These are phyloP conservation scores for Solanum hybrid DNA, from an alignment of 305 asterid species.

Conservation along the genomic window DNA sequence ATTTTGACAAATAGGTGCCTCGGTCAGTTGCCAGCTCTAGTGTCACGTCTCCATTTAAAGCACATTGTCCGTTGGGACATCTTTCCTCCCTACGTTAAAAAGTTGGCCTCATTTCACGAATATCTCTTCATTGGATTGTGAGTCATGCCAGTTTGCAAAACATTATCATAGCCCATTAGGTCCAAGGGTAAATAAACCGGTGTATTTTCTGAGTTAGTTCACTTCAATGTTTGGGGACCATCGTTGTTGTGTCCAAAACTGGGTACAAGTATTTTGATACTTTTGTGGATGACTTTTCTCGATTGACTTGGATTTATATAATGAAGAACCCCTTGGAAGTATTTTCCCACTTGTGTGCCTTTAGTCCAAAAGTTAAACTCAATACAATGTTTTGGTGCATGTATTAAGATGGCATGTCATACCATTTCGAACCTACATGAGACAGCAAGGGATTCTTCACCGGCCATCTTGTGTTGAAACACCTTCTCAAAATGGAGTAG, in stretches of 20 bases:
- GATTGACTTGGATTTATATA: not conserved
- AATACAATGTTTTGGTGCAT: not conserved
- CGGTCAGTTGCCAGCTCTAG: not conserved
- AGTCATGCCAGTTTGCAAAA: not conserved
- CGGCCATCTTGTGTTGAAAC: not conserved
- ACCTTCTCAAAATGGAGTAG: not conserved
- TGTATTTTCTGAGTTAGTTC: not conserved
- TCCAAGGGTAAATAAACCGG: not conserved
- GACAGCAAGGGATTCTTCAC: not conserved
- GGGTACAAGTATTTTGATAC: not conserved
- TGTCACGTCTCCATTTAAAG: not conserved
- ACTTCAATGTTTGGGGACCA: not conserved
- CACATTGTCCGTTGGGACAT: not conserved
- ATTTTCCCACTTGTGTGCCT: not conserved
- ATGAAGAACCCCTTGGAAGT: not conserved
- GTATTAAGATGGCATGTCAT: not conserved
- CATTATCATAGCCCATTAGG: not conserved
- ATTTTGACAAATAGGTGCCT: not conserved
- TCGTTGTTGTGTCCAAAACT: not conserved
- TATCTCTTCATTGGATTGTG: not conserved
- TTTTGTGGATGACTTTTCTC: not conserved
- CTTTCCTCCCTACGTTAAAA: not conserved
- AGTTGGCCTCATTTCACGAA: not conserved
- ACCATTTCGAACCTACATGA: not conserved
- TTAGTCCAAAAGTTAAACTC: not conserved